These are phyloP conservation scores for Draba incana DNA, from an alignment of 345 rosid genomes.

Conservation along the genomic window DNA sequence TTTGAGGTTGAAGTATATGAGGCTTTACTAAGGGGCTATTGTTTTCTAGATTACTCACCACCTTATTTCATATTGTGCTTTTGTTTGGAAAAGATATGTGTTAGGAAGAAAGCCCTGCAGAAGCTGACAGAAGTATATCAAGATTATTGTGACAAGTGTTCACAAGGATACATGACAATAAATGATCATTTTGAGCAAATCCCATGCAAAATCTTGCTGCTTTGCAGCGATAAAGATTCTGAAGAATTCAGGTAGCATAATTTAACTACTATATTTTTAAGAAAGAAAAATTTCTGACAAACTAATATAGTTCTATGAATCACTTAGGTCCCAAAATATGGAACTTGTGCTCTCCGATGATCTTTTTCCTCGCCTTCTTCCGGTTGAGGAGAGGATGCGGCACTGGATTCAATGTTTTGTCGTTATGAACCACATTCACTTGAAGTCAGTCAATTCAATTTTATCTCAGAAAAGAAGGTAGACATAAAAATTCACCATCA, in stretches of 20 bases:
- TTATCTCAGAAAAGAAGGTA: constrained; percentile 86
- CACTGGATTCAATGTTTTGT: constrained; percentile 84
- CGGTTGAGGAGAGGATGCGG: constrained; percentile 64
- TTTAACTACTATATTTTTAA: constrained; percentile 30
- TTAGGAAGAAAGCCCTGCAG: constrained; percentile 82
- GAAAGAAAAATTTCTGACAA: not conserved
- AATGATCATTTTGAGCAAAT: constrained; percentile 73
- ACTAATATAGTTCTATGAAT: constrained; percentile 25
- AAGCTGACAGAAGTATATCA: constrained; percentile 81
- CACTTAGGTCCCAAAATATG: constrained; percentile 67
- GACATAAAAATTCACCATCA: constrained; percentile 28
- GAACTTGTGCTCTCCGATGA: constrained; percentile 74
- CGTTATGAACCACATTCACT: constrained; percentile 64
- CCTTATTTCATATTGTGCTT: constrained; percentile 32
- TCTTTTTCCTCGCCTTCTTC: constrained; percentile 65
- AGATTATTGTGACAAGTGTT: constrained; percentile 76
- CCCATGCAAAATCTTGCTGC: constrained; percentile 83
- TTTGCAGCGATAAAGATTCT: constrained; percentile 75
- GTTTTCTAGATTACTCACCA: constrained; percentile 12
- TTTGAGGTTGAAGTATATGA: constrained; percentile 17
- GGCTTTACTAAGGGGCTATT: not conserved
- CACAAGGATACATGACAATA: constrained; percentile 60
- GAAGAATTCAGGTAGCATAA: constrained; percentile 67
- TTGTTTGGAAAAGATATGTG: constrained; percentile 59
- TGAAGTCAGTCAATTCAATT: constrained; percentile 66